Base-by-base conservation (phyloP, 352 stramenopile species). In the Aphanomyces invadans region DNA sequence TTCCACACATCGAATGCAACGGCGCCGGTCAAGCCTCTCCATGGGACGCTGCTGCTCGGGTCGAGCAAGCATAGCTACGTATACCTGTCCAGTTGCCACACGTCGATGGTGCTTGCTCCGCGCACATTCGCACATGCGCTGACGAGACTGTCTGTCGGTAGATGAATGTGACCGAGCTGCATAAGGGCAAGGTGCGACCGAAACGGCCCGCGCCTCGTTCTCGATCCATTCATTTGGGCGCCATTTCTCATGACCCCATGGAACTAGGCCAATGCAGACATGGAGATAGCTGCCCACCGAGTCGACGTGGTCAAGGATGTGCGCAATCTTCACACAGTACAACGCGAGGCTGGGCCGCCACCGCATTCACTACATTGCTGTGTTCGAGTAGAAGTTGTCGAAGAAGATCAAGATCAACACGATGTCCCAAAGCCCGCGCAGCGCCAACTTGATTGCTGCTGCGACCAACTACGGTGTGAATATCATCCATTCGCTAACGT, bases 1-100 rank as follows among this genome's bases (percentile, higher is more conserved):
- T 64, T 64, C 29, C 38, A 51, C 32, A 21, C 55, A 17, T 17
- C 36, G 15, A n/a, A n/a, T n/a, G n/a, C n/a, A n/a, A n/a, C 55
- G 1, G 33, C 55, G 19, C 21, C 55, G 5, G 23, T 25, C 5
- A 45, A 46, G 19, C 55, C 55, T 17, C 21, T 49, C n/a, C 55
- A 64, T 33, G 55, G 32, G 5, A 64, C 55, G 31, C 12, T 64
- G 4, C 46, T 64, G 17, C 25, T 64, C 11, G 55, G 55, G 12
- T 64, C 55, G 36, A 64, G 55, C 55, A 64, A 52, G 19, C 36
- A 64, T 3, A 64, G 38, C 55, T 64, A 51, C 36, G 55, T 64
- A 23, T 33, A 51, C 12, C n/a, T 64, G 19, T 29, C 32, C 11
- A 51, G 19, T 7, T 45, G n/a, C 2, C 55, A 45, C 3, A 64